A percentile compares a stretch with the other conserved stretches of the same genome.
Evolutionary conservation across 2,329 filamentous ascomycete species (phyloP).

Genomic region (Daldinia sp.): DNA sequence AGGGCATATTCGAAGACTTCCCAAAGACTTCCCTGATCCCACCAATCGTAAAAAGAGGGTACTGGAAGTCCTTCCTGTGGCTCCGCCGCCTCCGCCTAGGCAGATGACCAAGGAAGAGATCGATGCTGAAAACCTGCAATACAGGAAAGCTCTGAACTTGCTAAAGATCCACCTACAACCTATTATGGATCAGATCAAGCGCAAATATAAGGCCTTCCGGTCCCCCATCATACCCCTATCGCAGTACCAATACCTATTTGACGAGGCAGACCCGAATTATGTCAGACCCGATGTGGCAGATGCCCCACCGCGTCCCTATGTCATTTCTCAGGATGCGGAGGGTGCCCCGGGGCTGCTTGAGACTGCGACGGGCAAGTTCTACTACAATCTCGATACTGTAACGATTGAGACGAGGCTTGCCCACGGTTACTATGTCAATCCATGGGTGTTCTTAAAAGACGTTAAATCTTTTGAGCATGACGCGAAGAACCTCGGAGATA

Average conservation of each 20-base stretch:
- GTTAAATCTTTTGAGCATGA: constrained; percentile 88
- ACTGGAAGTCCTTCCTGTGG: constrained; percentile 80
- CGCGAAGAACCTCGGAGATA: constrained; percentile 83
- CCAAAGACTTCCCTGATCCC: constrained; percentile 87
- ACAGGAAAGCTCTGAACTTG: constrained; percentile 85
- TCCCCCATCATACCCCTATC: constrained; percentile 79
- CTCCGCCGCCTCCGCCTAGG: constrained; percentile 76
- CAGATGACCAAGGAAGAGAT: constrained; percentile 81
- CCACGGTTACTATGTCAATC: constrained; percentile 94
- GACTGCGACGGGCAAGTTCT: constrained; percentile 82
- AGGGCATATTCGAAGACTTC: constrained; percentile 81
- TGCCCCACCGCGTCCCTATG: constrained; percentile 77
- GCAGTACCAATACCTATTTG: constrained; percentile 83
- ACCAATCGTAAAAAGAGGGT: constrained; percentile 87
- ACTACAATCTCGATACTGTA: constrained; percentile 92
- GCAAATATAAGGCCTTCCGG: constrained; percentile 89
- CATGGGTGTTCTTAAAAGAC: constrained; percentile 89
- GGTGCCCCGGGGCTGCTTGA: constrained; percentile 83
- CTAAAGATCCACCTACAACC: constrained; percentile 91
- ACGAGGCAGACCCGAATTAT: constrained; percentile 81
- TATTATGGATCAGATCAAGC: constrained; percentile 97
- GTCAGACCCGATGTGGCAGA: constrained; percentile 69
- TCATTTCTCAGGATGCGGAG: constrained; percentile 82
- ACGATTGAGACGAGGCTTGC: constrained; percentile 96
- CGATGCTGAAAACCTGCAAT: constrained; percentile 82